Evolutionary conservation across 495 filamentous ascomycete genomes (phyloP).

Genomic region (Penicillium fimorum): DNA sequence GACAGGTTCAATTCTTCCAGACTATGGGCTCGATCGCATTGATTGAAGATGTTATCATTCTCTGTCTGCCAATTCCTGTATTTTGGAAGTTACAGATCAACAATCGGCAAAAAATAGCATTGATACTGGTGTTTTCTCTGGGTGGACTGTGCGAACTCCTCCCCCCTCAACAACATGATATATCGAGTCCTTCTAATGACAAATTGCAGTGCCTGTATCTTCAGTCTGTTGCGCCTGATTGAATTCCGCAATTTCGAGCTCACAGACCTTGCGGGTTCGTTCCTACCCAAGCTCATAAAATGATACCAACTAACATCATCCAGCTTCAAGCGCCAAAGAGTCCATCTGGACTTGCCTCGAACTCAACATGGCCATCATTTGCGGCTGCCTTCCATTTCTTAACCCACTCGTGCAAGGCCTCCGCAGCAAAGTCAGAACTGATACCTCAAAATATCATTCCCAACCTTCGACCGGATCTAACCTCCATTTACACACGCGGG

Average conservation of each 20-base stretch:
- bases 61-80: conserved; percentile 36
- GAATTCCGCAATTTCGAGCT: conserved; percentile 8
- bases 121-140: conserved; percentile 9
- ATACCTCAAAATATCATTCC: background rate
- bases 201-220: conserved; percentile 25
- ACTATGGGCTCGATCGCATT: conserved; percentile 23
- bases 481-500: background rate
- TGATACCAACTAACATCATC: background rate
- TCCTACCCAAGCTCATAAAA: background rate
- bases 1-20: conserved; percentile 19
- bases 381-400: background rate
- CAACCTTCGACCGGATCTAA: background rate
- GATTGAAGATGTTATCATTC: conserved; percentile 34
- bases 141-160: background rate
- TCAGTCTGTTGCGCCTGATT: conserved; percentile 25
- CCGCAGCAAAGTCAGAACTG: background rate
- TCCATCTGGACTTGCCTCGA: background rate
- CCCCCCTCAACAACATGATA: too few relatives aligned
- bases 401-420: background rate
- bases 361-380: background rate
- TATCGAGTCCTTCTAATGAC: conserved; percentile 1
- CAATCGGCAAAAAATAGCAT: conserved; percentile 25
- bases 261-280: background rate
- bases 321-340: background rate
- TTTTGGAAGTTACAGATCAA: conserved; percentile 26